A percentile compares a stretch with the other conserved stretches of the same genome.
phyloP scores from a whole-genome alignment of 2,329 filamentous ascomycete genomes.

The Neurospora sp. region DNA sequence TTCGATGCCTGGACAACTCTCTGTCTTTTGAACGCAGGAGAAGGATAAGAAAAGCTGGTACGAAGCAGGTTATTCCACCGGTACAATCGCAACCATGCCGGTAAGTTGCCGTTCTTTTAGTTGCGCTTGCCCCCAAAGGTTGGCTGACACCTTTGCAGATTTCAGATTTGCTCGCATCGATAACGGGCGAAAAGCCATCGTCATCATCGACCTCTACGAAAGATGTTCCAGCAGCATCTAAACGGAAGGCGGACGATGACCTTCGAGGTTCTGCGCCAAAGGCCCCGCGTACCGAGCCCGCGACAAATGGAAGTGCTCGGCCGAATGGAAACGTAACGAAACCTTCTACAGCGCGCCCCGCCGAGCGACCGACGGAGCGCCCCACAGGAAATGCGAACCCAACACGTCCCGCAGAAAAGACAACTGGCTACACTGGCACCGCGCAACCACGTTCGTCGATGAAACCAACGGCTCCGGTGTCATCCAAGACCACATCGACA shows the following conservation, averaged over 20 bases:
- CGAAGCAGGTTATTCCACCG: not conserved
- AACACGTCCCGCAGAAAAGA: conserved; percentile 11
- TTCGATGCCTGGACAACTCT: not conserved
- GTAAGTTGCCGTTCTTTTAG: conserved; percentile 19
- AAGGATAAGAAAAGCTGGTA: not conserved
- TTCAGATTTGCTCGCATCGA: conserved; percentile 49
- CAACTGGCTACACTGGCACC: conserved; percentile 1
- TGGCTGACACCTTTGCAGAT: conserved; percentile 30
- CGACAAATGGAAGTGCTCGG: conserved; percentile 15
- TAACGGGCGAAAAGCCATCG: conserved; percentile 42
- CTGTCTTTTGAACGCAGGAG: not conserved
- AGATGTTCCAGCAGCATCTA: conserved; percentile 27
- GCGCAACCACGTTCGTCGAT: not conserved
- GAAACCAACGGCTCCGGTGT: not conserved
- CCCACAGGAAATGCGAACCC: conserved; percentile 12
- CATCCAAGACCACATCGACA: conserved; percentile 1
- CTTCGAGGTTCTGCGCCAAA: conserved; percentile 32
- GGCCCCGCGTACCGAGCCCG: conserved; percentile 25
- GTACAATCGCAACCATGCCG: conserved; percentile 24
- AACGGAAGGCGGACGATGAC: conserved; percentile 50
- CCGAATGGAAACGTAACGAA: conserved; percentile 15
- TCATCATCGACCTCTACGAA: conserved; percentile 24
- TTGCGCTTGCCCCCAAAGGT: not conserved
- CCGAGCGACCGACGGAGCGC: conserved; percentile 7
- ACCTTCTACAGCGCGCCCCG: conserved; percentile 18